Conservation (phyloP, 2,329 filamentous ascomycete genomes). For the Neonectria magnoliae region DNA sequence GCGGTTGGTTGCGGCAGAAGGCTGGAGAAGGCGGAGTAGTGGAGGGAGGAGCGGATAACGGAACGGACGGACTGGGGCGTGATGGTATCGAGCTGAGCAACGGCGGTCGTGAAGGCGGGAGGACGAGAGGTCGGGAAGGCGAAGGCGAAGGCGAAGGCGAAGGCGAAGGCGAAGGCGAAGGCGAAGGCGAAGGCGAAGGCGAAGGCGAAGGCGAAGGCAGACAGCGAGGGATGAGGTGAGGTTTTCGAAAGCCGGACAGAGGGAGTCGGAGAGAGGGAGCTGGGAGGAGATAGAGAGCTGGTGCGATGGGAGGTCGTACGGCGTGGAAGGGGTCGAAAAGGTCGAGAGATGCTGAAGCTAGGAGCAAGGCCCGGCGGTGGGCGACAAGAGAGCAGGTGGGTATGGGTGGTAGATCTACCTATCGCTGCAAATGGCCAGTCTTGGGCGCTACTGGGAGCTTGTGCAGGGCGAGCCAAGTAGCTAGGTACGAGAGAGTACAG, state of each 20-base stretch:
- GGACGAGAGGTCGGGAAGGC: constrained; percentile 8
- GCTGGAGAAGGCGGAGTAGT: constrained; percentile 31
- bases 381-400: constrained; percentile 21
- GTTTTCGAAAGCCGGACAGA: background rate
- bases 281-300: background rate
- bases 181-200: too few species aligned
- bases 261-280: background rate
- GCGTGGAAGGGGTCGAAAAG: constrained; percentile 19
- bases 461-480: constrained; percentile 19
- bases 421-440: constrained; percentile 18
- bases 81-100: constrained; percentile 28
- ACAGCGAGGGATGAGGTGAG: background rate
- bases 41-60: constrained; percentile 29
- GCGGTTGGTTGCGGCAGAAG: constrained; percentile 30
- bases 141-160: background rate
- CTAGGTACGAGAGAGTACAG: constrained; percentile 25
- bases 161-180: too few species aligned
- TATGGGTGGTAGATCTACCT: constrained; percentile 13
- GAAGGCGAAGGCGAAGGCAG: background rate
- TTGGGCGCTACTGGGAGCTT: constrained; percentile 20
- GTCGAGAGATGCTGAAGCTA: constrained; percentile 19
- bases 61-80: constrained; percentile 32
- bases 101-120: constrained; percentile 3
- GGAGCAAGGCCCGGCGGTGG: constrained; percentile 25
- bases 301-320: constrained; percentile 1